Evolutionary conservation across 352 stramenopile species (phyloP).

Genomic region (Globisporangium apiculatum): DNA sequence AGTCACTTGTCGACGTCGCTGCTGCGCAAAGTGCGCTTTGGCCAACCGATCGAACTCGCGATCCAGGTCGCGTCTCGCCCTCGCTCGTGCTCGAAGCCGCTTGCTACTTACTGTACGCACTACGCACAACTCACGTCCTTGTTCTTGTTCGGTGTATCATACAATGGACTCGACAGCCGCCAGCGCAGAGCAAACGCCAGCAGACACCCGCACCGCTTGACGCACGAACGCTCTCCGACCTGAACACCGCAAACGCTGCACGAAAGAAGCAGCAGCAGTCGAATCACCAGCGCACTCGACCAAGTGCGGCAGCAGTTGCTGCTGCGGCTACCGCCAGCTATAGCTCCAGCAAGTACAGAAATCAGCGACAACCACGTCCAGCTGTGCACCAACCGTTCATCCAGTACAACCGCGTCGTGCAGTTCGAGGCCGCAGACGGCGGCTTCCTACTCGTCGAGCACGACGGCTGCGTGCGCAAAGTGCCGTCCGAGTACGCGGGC

Average conservation of each 20-base stretch:
- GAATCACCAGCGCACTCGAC: too few species aligned
- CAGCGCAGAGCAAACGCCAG: too few species aligned
- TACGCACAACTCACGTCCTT: background rate
- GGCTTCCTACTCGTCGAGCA: constrained; percentile 30
- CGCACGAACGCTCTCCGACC: too few species aligned
- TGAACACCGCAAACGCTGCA: too few species aligned
- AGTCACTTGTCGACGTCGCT: constrained; percentile 47
- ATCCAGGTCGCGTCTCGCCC: constrained; percentile 17
- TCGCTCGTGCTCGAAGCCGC: background rate
- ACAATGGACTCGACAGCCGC: too few species aligned
- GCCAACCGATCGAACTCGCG: constrained; percentile 37
- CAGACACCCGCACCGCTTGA: too few species aligned
- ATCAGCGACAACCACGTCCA: background rate
- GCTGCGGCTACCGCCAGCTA: too few species aligned
- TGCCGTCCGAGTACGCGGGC: constrained; percentile 8
- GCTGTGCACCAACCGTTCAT: constrained; percentile 12
- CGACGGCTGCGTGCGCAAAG: constrained; percentile 28
- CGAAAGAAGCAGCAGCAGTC: too few species aligned
- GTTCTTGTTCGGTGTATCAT: too few species aligned
- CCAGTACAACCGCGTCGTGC: constrained; percentile 27
- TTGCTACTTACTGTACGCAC: too few species aligned
- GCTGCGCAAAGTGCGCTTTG: constrained; percentile 52
- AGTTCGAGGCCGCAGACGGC: constrained; percentile 28
- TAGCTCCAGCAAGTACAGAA: background rate
- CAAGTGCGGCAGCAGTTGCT: too few species aligned